phyloP scores from a whole-genome alignment of 2,329 filamentous ascomycete genomes.

The Rutstroemia sp. region DNA sequence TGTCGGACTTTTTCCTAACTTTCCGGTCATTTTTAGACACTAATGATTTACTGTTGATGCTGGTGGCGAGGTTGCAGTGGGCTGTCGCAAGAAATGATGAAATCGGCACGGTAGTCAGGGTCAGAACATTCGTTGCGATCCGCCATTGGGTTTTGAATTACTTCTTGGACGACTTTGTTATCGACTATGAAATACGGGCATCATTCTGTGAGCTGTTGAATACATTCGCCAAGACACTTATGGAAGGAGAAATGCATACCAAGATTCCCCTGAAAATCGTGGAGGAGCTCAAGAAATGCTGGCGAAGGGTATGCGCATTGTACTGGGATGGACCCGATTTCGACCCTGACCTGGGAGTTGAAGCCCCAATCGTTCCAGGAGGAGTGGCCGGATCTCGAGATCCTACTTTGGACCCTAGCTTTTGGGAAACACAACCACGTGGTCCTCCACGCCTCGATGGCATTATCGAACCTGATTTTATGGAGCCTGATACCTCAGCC shows the following conservation, averaged over 20 bases:
- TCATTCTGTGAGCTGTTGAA: constrained; percentile 81
- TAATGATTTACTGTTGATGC: constrained; percentile 69
- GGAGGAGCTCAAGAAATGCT: constrained; percentile 92
- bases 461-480: constrained; percentile 30
- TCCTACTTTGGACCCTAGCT: constrained; percentile 45
- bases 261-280: constrained; percentile 74
- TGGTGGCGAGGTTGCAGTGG: constrained; percentile 82
- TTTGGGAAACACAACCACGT: constrained; percentile 39
- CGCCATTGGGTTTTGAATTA: constrained; percentile 98
- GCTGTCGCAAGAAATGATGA: constrained; percentile 74
- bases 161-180: constrained; percentile 87
- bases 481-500: constrained; percentile 19
- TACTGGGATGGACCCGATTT: constrained; percentile 79
- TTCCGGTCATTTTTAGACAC: constrained; percentile 81
- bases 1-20: constrained; percentile 97
- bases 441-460: constrained; percentile 40
- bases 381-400: constrained; percentile 59
- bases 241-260: constrained; percentile 35
- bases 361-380: constrained; percentile 66
- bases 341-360: constrained; percentile 50
- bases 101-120: constrained; percentile 85
- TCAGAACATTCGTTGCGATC: constrained; percentile 89
- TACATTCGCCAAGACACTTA: constrained; percentile 49
- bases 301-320: constrained; percentile 80
- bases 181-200: constrained; percentile 64